Evolutionary conservation across 2,329 filamentous ascomycete species (phyloP).

Genomic region (Fonsecaea pedrosoi): DNA sequence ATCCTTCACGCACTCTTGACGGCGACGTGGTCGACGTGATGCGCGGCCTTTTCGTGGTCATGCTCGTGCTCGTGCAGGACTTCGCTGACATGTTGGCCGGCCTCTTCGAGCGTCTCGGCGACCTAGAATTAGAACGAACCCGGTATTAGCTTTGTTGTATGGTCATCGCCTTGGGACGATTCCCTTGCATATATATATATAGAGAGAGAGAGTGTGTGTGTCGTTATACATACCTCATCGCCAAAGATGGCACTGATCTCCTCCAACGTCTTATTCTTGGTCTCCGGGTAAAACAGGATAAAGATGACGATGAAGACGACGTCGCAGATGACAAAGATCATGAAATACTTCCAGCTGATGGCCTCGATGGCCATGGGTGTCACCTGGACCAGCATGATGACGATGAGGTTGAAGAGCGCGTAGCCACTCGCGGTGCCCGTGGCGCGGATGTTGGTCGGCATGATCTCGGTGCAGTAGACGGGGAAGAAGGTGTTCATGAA

Average conservation of each 20-base stretch:
- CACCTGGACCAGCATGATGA: conserved; percentile 60
- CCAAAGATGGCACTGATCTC: conserved; percentile 42
- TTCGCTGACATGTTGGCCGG: background rate
- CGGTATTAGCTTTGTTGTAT: background rate
- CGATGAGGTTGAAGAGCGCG: conserved; percentile 50
- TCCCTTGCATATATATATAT: no score
- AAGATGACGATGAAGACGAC: conserved; percentile 59
- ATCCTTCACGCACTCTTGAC: background rate
- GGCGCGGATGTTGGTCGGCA: conserved; percentile 19
- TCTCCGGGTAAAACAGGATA: conserved; percentile 60
- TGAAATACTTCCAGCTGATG: conserved; percentile 65
- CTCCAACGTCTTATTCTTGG: conserved; percentile 40
- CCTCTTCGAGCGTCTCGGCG: conserved; percentile 3
- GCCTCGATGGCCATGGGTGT: conserved; percentile 63
- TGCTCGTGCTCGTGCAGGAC: background rate
- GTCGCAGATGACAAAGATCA: conserved; percentile 63
- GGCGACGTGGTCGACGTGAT: background rate
- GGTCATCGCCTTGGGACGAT: background rate
- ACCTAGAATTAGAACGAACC: background rate
- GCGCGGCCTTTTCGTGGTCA: background rate
- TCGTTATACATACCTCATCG: conserved; percentile 32
- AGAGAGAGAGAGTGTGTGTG: no score
- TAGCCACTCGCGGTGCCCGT: conserved; percentile 8
- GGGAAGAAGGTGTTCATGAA: conserved; percentile 19
- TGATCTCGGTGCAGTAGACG: conserved; percentile 13